Evolutionary conservation across 345 rosid genomes (phyloP).

Genomic region (Eucalyptus victrix): DNA sequence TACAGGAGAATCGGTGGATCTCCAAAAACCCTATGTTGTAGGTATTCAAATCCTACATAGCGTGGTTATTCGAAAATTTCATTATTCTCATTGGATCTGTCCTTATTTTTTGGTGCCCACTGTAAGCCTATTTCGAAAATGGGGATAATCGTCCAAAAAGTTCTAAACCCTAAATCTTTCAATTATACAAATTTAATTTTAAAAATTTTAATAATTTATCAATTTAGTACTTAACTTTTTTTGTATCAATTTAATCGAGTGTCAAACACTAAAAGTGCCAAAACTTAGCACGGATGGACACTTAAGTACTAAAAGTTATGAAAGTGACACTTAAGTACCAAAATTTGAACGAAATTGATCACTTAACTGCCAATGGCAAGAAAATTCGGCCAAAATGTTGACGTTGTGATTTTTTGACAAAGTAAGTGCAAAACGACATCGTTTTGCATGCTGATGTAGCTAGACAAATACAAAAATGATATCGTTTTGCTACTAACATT

Average conservation of each 20-base stretch:
- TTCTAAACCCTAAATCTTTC: neutral
- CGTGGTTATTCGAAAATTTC: neutral
- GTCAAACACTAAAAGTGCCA: no score
- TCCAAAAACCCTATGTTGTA: neutral
- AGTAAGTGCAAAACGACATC: no score
- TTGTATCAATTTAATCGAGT: no score
- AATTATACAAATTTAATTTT: no score
- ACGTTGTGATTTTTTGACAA: rapidly evolving
- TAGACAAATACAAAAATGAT: no score
- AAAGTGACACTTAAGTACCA: no score
- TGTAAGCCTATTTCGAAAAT: neutral
- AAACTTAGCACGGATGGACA: no score
- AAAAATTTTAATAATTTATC: no score
- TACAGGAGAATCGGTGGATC: neutral
- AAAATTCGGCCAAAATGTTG: rapidly evolving
- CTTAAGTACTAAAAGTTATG: no score
- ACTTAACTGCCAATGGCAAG: rapidly evolving
- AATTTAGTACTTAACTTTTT: neutral
- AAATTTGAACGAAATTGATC: rapidly evolving
- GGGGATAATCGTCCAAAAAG: neutral
- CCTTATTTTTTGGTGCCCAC: neutral
- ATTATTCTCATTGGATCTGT: neutral
- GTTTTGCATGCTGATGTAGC: rapidly evolving
- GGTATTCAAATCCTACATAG: neutral
- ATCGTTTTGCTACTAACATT: no score